These are phyloP conservation scores for Microbotryum saponariae DNA, from an alignment of 1,284 basidiomycete genomes.

Conservation along the genomic window DNA sequence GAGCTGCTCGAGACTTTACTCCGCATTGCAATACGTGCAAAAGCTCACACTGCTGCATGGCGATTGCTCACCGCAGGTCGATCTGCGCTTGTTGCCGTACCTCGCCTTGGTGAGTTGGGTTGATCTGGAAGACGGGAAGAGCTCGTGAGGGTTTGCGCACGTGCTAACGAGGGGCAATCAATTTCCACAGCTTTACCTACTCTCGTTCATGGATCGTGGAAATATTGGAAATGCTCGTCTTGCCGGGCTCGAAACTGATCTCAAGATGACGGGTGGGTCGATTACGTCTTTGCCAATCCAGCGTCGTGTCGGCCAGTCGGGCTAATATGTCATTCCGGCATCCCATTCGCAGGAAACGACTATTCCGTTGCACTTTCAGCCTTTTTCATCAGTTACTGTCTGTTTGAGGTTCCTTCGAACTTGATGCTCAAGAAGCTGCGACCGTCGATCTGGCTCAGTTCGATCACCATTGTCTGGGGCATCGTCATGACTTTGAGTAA, in stretches of 20 bases:
- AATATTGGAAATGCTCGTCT: slow-evolving; percentile 32
- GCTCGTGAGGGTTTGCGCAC: no score
- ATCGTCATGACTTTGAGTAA: slow-evolving; percentile 54
- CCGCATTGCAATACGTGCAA: no score
- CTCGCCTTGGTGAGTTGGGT: slow-evolving; percentile 6
- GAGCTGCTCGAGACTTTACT: no score
- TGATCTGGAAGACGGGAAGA: no score
- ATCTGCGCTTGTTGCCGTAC: slow-evolving; percentile 23
- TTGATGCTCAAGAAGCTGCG: slow-evolving; percentile 50
- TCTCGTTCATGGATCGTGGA: slow-evolving; percentile 20
- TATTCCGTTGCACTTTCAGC: slow-evolving; percentile 28
- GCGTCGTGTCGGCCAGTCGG: no score
- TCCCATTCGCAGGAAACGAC: slow-evolving; percentile 5
- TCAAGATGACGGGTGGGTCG: slow-evolving; percentile 19
- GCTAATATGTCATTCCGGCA: no score
- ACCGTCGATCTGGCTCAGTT: slow-evolving; percentile 52
- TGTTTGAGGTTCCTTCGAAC: slow-evolving; percentile 36
- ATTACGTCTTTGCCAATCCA: no score
- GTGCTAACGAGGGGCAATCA: no score
- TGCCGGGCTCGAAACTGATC: slow-evolving; percentile 30
- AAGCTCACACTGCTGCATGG: no score
- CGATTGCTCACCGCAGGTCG: slow-evolving; percentile 8
- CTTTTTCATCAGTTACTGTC: slow-evolving; percentile 24
- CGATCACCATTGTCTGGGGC: slow-evolving; percentile 45
- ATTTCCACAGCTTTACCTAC: slow-evolving; percentile 10